These are phyloP conservation scores for Daucus carota DNA, from an alignment of 129 eudicot genomes.

Conservation along the genomic window DH1_v3.0 NC_030387.2:2452001-2452500, in stretches of 20 bases:
- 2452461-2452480: constrained; percentile 83
- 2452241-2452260: constrained; percentile 68
- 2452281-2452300: constrained; percentile 75
- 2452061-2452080: no score
- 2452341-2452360: constrained; percentile 75
- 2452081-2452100: no score
- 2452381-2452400: constrained; percentile 42
- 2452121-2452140: constrained; percentile 21
- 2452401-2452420: constrained; percentile 88
- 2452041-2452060: no score
- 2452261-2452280: constrained; percentile 63
- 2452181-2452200: constrained; percentile 79
- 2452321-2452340: constrained; percentile 71
- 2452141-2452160: constrained; percentile 78
- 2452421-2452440: constrained; percentile 75
- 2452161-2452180: constrained; percentile 85
- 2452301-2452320: constrained; percentile 73
- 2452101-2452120: no score
- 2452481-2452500: constrained; percentile 66
- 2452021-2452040: no score
- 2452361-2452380: constrained; percentile 52
- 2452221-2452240: constrained; percentile 78
- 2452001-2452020: no score
- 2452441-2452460: constrained; percentile 78
- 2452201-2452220: constrained; percentile 78